These are phyloP conservation scores for Pyrenula massariospora DNA, from an alignment of 495 filamentous ascomycete species.

Conservation along the genomic window DNA sequence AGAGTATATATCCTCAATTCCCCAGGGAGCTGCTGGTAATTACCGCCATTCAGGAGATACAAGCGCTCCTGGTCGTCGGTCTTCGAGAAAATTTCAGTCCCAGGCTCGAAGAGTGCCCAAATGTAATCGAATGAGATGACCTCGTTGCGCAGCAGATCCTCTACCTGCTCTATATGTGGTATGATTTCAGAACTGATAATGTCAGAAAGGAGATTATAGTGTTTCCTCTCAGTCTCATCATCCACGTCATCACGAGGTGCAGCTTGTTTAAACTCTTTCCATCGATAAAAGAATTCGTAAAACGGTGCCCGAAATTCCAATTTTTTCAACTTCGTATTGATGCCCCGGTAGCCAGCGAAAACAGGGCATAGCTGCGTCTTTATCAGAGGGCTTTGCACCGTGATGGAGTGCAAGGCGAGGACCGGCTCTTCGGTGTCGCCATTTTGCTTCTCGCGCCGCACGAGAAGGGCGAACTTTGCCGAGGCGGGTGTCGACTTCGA, in stretches of 20 bases:
- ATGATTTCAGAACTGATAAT: not conserved
- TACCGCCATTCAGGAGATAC: conserved; percentile 72
- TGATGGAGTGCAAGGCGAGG: not conserved
- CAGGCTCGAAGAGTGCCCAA: conserved; percentile 88
- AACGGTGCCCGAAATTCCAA: not conserved
- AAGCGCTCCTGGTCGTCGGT: conserved; percentile 72
- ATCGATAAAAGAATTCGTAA: not conserved
- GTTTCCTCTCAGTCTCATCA: not conserved
- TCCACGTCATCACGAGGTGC: not conserved
- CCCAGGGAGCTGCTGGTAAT: conserved; percentile 37
- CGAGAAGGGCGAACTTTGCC: not conserved
- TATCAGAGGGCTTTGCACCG: not conserved
- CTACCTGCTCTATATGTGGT: not conserved
- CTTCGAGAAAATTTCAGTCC: conserved; percentile 72
- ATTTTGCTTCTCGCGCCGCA: not conserved
- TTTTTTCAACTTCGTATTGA: not conserved
- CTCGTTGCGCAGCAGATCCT: conserved; percentile 56
- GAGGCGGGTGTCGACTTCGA: not conserved
- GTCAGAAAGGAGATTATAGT: not conserved
- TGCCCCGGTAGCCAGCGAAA: not conserved
- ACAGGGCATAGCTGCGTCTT: not conserved
- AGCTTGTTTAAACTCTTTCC: not conserved
- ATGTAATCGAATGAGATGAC: conserved; percentile 84
- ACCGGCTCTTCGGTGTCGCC: not conserved
- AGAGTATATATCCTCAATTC: conserved; percentile 45